These are phyloP conservation scores for Monosporascus ibericus DNA, from an alignment of 2,329 filamentous ascomycete genomes.

Conservation along the genomic window DNA sequence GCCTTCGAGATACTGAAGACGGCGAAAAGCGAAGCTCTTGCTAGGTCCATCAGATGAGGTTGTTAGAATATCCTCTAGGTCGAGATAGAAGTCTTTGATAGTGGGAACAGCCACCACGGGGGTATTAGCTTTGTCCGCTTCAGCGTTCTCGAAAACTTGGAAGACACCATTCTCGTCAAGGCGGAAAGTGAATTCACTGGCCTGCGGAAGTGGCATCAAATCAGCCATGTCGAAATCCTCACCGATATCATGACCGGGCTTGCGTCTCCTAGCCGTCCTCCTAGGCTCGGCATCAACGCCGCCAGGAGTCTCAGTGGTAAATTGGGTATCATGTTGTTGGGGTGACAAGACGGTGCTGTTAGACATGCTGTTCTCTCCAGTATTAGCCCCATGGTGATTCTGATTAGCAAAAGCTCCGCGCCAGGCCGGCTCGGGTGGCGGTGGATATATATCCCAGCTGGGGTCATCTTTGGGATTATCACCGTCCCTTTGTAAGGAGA, in stretches of 20 bases:
- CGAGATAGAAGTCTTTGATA: conserved; percentile 91
- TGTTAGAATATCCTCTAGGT: conserved; percentile 77
- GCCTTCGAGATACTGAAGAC: conserved; percentile 90
- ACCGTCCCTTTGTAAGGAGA: conserved; percentile 74
- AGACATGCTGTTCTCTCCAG: conserved; percentile 37
- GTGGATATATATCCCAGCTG: conserved; percentile 83
- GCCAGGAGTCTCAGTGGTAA: conserved; percentile 20
- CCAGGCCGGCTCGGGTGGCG: conserved; percentile 89
- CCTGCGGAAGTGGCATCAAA: conserved; percentile 63
- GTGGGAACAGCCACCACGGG: conserved; percentile 84
- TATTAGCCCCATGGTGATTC: conserved; percentile 28
- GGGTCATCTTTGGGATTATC: conserved; percentile 86
- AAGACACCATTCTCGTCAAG: conserved; percentile 84
- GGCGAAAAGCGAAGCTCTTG: conserved; percentile 94
- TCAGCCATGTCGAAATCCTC: conserved; percentile 86
- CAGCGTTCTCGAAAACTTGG: conserved; percentile 75
- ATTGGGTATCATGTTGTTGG: conserved; percentile 22
- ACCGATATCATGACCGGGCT: conserved; percentile 84
- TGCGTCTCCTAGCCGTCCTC: conserved; percentile 57
- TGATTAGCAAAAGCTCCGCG: conserved; percentile 43
- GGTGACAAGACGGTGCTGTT: conserved; percentile 38
- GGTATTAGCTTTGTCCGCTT: conserved; percentile 53
- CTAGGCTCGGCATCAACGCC: conserved; percentile 31
- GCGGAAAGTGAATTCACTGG: conserved; percentile 66
- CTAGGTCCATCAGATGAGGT: conserved; percentile 93